Evolutionary conservation across 495 filamentous ascomycete species (phyloP), one percentile per base, ranked within the genome.

Genomic region (Lindgomyces ingoldianus): DNA sequence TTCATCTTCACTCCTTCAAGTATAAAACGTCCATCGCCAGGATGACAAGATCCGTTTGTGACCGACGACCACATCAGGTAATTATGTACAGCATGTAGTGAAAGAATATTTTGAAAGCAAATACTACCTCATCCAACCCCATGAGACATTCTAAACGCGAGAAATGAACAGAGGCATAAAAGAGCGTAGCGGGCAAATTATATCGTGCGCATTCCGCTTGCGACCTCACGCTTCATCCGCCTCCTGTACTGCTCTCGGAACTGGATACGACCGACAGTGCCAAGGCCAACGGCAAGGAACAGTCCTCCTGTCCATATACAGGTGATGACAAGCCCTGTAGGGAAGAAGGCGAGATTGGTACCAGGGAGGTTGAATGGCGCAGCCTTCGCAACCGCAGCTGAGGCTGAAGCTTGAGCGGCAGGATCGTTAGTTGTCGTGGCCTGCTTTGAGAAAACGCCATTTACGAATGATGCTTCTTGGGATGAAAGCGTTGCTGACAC

Each of bases 391-490:
- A 57, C 69, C 21, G 69, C 56, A 21, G 68, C 61, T 27, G 69
- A 72, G 4, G 78, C 73, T 25, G 76, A 70, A 16, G 75, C 67
- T 16, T 71, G 65, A 16, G 74, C 65, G 44, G 76, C 75, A 8
- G 76, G 60, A 45, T 0, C 75, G 39, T 72, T 74, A 6, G 70
- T 70, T 68, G 78, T 70, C 68, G 78, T 66, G 21, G 78, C 74
- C 42, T 78, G 71, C 24, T 81, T 74, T 0, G 84, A 79, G 67
- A 91, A 90, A 49, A 87, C 80, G 27, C 89, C 89, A 22, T 79
- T 80, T 45, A 92, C 83, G 52, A 91, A 92, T 9, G 81, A 84
- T 19, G 87, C 85, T 67, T 87, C 84, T 74, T 84, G 81, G 16
- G 81, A 80, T 8, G 86, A 84, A 22, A 91, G 82, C 29, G 81